Evolutionary conservation across 176 grass and related monocot genomes (phyloP), one percentile per base, ranked within the genome.

Genomic region (Hsuehochloa calcarea): DNA sequence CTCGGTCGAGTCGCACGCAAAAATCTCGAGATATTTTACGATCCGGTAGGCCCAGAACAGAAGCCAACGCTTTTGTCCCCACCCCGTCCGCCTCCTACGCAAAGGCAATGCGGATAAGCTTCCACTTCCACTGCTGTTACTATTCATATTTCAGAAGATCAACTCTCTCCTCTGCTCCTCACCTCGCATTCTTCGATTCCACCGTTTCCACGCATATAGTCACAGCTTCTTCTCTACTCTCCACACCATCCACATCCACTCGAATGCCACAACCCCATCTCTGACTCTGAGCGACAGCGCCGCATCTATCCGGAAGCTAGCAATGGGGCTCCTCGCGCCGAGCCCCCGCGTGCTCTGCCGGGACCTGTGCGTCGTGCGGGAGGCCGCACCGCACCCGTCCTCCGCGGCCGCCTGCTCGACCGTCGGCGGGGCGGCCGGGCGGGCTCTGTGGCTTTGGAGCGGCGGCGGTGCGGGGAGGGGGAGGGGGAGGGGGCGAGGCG

Each of bases 311-410:
- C 76, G 16, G 2, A 44, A 49, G 60, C 63, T n/a, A 25, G 9
- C 70, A 45, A 96, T 97, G 94, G 82, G 85, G 47, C 82, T 89
- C 65, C 86, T 94, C 7, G 70, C 94, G 51, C 87, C 89, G 31
- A 82, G 87, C 74, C 78, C 89, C 38, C 81, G 89, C 68, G 69
- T 77, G 56, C 89, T 90, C 75, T 84, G 79, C 65, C 74, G 86
- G 68, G 89, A 91, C 34, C 68, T 87, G 8, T 75, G 80, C 77
- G 23, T 44, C 67, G 74, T 61, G 58, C 82, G 87, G 81, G 90
- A 92, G 19, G 54, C 73, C 1, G 10, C 71, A 52, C 17, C 69
- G 41, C 88, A 68, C 20, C 29, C 85, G 63, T 38, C 62, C 31
- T 25, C 38, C 0, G 89, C 44, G 8, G 64, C 72, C 13, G 87